These are phyloP conservation scores for Hypoxylon sp. DNA, from an alignment of 2,329 filamentous ascomycete species.

Conservation along the genomic window DNA sequence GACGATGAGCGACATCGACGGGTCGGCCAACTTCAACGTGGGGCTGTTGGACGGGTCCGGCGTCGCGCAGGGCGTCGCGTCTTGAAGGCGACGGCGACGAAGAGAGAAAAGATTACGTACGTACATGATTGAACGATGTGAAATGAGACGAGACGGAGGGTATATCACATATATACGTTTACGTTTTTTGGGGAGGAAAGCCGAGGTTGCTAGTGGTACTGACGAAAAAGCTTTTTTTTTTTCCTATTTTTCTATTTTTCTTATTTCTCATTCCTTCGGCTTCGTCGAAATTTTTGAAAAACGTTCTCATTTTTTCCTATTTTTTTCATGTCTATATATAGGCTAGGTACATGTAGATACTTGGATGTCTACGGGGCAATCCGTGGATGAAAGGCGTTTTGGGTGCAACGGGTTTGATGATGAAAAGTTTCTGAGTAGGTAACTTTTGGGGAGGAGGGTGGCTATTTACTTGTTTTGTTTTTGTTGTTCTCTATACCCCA, in stretches of 20 bases:
- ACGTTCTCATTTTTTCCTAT: conserved; percentile 6
- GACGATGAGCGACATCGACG: conserved; percentile 40
- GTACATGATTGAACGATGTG: conserved; percentile 10
- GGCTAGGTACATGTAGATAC: conserved; percentile 12
- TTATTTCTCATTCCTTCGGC: neutral
- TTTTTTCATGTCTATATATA: conserved; percentile 11
- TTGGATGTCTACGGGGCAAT: conserved; percentile 11
- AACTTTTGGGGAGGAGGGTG: neutral
- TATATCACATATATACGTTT: neutral
- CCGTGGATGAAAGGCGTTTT: conserved; percentile 22
- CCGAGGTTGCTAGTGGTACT: conserved; percentile 5
- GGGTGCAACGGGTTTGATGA: conserved; percentile 6
- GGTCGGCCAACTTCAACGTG: conserved; percentile 35
- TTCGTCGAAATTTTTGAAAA: conserved; percentile 21
- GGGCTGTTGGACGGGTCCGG: conserved; percentile 29
- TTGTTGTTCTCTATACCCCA: conserved; percentile 34
- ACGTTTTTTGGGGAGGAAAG: conserved; percentile 6
- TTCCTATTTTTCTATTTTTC: neutral
- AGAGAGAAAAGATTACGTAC: neutral
- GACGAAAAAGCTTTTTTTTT: conserved; percentile 5
- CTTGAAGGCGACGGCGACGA: conserved; percentile 14
- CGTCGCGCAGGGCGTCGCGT: conserved; percentile 19
- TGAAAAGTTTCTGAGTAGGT: conserved; percentile 26
- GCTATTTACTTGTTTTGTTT: neutral
- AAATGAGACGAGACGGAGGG: conserved; percentile 5